Evolutionary conservation across 805 yeast species (phyloP).

Genomic region (Ogataea degrootiae): DNA sequence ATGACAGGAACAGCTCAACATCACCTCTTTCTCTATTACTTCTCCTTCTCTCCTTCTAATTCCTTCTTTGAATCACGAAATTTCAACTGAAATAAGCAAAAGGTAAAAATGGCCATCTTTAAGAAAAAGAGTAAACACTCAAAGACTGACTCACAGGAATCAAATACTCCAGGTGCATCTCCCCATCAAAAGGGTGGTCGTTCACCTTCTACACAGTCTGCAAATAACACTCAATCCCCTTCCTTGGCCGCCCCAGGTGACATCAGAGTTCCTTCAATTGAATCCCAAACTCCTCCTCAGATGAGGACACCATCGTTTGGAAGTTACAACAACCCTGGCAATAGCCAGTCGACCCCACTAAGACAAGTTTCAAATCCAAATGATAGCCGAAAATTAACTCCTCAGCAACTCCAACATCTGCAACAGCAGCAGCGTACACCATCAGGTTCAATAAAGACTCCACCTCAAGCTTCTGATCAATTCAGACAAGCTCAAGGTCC

Average conservation of each 20-base stretch:
- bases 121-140: slow-evolving; percentile 19
- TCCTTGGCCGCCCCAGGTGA: neutral
- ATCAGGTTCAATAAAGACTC: slow-evolving; percentile 1
- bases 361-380: slow-evolving; percentile 7
- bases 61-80: too few relatives aligned
- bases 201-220: slow-evolving; percentile 2
- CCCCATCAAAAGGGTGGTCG: slow-evolving; percentile 8
- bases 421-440: slow-evolving; percentile 5
- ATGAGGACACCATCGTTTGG: slow-evolving; percentile 1
- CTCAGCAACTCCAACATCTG: slow-evolving; percentile 4
- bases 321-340: neutral
- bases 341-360: slow-evolving; percentile 3
- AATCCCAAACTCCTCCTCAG: slow-evolving; percentile 5
- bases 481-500: neutral
- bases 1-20: too few relatives aligned
- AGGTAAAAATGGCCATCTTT: slow-evolving; percentile 15
- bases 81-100: too few relatives aligned
- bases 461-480: slow-evolving; percentile 1
- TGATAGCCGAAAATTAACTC: slow-evolving; percentile 3
- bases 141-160: slow-evolving; percentile 11
- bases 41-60: too few relatives aligned
- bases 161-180: slow-evolving; percentile 6
- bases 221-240: slow-evolving; percentile 3
- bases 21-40: too few relatives aligned
- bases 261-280: neutral